phyloP scores from a whole-genome alignment of 148 eudicot genomes.

The Persicaria maculosa region DNA sequence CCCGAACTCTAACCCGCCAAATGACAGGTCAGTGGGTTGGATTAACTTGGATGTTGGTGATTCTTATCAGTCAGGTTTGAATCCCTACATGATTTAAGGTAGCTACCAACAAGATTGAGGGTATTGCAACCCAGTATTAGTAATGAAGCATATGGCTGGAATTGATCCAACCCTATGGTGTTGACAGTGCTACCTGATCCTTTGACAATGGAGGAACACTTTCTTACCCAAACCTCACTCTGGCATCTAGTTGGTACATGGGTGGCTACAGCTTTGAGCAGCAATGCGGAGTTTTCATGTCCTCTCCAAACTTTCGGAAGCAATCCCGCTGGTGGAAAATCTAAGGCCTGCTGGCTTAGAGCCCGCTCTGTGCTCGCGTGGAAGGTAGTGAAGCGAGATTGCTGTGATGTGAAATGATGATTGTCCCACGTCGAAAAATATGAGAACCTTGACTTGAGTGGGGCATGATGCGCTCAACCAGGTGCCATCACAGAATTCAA shows the following conservation, averaged over 20 bases:
- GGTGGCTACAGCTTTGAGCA: slow-evolving; percentile 17
- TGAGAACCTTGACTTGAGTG: too few species aligned
- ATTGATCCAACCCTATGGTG: slow-evolving; percentile 15
- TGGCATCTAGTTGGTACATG: slow-evolving; percentile 19
- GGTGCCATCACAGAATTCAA: too few species aligned
- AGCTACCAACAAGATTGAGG: slow-evolving; percentile 27
- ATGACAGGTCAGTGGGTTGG: too few species aligned
- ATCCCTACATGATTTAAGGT: slow-evolving; percentile 24
- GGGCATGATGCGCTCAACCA: too few species aligned
- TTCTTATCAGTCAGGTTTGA: slow-evolving; percentile 29
- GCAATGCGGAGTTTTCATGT: slow-evolving; percentile 19
- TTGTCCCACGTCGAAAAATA: too few species aligned
- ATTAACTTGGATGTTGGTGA: slow-evolving; percentile 23
- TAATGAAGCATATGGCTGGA: slow-evolving; percentile 23
- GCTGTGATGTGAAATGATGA: too few species aligned
- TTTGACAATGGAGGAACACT: slow-evolving; percentile 17
- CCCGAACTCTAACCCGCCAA: too few species aligned
- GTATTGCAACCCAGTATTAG: slow-evolving; percentile 16
- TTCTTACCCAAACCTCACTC: slow-evolving; percentile 21
- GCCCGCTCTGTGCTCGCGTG: slow-evolving; percentile 61
- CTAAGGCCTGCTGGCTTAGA: slow-evolving; percentile 55
- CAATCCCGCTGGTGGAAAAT: slow-evolving; percentile 27
- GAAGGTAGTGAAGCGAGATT: slow-evolving; percentile 26
- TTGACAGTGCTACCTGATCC: slow-evolving; percentile 18
- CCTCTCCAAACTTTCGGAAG: slow-evolving; percentile 21